Evolutionary conservation across 2,329 filamentous ascomycete species (phyloP), one percentile per base, ranked within the genome.

Genomic region (Epicoccum sorghinum): DNA sequence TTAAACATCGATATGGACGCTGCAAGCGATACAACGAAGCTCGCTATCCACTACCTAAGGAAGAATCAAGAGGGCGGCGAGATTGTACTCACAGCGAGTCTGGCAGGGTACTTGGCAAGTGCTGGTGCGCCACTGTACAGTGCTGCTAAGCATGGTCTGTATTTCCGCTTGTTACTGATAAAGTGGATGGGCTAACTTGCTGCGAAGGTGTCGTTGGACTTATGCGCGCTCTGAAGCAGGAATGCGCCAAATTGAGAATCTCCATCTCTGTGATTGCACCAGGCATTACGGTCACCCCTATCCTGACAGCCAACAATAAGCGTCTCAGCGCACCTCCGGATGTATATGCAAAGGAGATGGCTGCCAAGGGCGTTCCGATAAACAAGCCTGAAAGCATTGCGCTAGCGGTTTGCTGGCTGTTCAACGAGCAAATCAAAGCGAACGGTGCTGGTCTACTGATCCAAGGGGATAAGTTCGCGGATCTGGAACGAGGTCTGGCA

Each of bases 21-120:
- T 4, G 77, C 79, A 4, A 70, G 70, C 27, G 77, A 80, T 55
- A 81, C 78, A 12, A 71, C 78, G 1, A 81, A 80, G 54, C 66
- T 82, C 9, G 79, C 78, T 0, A 77, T 82, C 42, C 72, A 80
- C 55, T 79, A 80, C 49, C 62, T 82, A 50, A 69, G 75, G 33
- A 76, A 77, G 61, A 76, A 75, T 32, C 37, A 52, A 7, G 59
- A 71, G 22, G 77, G 77, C 1, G 80, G 79, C 1, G 73, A 71
- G 38, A 79, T 82, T 46, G 77, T 78, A 2, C 67, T 80, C 65
- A 81, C 79, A 1, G 79, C 79, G 1, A 79, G 77, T 64, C 58
- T 82, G 49, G 80, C 80, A 2, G 80, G 79, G 0, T 81, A 82
- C 66, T 64, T 82, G 6, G 80, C 77, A 0, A 77, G 73, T 49